Evolutionary conservation across 805 yeast species (phyloP).

Genomic region (Hanseniaspora lindneri): DNA sequence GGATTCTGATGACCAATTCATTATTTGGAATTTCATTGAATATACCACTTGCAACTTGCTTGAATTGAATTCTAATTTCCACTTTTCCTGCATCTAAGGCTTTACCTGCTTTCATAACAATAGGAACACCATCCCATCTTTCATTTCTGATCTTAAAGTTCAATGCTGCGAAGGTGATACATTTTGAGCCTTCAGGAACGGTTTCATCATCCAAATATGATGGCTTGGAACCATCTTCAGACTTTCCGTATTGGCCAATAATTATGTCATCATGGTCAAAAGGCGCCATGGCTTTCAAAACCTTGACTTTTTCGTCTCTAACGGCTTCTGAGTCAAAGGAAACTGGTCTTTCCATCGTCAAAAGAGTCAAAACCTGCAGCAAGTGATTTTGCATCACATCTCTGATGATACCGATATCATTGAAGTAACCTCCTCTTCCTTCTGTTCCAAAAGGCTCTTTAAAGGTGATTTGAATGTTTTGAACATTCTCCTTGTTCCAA

Average conservation of each 20-base stretch:
- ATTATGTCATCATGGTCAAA: conserved; percentile 56
- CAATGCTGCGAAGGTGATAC: conserved; percentile 86
- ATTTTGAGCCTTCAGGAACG: conserved; percentile 66
- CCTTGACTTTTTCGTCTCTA: conserved; percentile 92
- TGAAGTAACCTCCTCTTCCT: conserved; percentile 98
- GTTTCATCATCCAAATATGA: conserved; percentile 87
- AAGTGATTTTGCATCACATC: conserved; percentile 98
- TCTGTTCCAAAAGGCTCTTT: conserved; percentile 98
- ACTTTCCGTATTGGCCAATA: conserved; percentile 76
- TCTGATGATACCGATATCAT: conserved; percentile 85
- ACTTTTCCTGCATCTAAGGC: conserved; percentile 93
- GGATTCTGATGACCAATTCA: conserved; percentile 86
- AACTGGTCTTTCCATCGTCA: conserved; percentile 92
- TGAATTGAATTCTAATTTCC: conserved; percentile 87
- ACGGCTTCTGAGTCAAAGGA: conserved; percentile 86
- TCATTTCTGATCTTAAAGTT: conserved; percentile 72
- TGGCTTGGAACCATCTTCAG: conserved; percentile 82
- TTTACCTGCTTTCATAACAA: conserved; percentile 92
- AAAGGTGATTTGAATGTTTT: conserved; percentile 76
- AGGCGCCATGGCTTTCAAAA: conserved; percentile 66
- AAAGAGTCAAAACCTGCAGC: conserved; percentile 77
- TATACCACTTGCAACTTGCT: conserved; percentile 71
- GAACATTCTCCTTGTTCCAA: conserved; percentile 74
- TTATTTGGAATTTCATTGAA: conserved; percentile 74
- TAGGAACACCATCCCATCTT: conserved; percentile 97